phyloP scores from a whole-genome alignment of 164 flowering plant species.

The Stephania japonica region DNA sequence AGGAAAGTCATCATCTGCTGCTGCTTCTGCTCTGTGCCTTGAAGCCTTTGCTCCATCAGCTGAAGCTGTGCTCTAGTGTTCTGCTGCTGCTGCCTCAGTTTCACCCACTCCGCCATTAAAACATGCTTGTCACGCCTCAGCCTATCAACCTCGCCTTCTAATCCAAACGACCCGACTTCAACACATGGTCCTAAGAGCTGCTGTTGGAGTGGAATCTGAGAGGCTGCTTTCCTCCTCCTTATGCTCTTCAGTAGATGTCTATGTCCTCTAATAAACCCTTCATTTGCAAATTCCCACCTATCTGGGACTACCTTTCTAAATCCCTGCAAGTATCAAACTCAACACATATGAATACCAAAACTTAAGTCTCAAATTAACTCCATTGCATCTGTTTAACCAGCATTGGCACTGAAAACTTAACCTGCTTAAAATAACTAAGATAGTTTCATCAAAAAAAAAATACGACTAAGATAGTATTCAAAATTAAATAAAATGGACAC shows the following conservation, averaged over 20 bases:
- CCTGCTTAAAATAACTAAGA: neutral
- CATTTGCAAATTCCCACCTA: conserved; percentile 89
- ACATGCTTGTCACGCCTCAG: conserved; percentile 64
- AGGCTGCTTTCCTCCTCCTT: conserved; percentile 48
- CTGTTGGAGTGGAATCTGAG: conserved; percentile 22
- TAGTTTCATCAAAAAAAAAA: too few relatives aligned
- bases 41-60: conserved; percentile 48
- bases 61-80: conserved; percentile 34
- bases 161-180: conserved; percentile 57
- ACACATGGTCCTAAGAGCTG: conserved; percentile 41
- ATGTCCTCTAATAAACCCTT: conserved; percentile 68
- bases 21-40: conserved; percentile 58
- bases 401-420: neutral
- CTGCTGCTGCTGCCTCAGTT: conserved; percentile 74
- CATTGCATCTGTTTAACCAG: neutral
- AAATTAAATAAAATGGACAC: neutral
- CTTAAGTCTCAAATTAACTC: neutral
- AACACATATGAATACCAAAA: conserved; percentile 5
- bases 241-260: conserved; percentile 59
- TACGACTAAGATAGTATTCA: neutral
- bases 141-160: conserved; percentile 55
- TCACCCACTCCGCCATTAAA: conserved; percentile 54
- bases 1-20: conserved; percentile 73
- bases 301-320: conserved; percentile 84
- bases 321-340: conserved; percentile 41